These are phyloP conservation scores for Tilletia indica DNA, from an alignment of 1,284 basidiomycete genomes.

Conservation along the genomic window DNA sequence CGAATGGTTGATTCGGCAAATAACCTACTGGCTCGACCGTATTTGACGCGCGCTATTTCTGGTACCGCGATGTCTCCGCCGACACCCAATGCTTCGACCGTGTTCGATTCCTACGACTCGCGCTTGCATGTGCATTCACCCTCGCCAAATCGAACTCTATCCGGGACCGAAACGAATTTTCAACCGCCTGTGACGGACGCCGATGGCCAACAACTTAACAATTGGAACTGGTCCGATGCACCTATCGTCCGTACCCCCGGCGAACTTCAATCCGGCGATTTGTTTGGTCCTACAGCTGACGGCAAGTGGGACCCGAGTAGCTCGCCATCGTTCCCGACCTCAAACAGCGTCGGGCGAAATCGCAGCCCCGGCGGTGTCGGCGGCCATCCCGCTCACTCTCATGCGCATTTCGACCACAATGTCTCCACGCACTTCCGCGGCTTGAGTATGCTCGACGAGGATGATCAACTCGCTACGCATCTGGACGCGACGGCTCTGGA, in stretches of 20 bases:
- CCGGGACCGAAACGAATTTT: neutral
- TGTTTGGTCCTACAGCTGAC: no score
- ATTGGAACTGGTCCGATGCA: neutral
- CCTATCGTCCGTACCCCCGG: neutral
- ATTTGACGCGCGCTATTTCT: no score
- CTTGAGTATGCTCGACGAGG: slow-evolving; percentile 22
- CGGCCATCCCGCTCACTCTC: neutral
- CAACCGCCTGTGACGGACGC: neutral
- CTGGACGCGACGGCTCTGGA: slow-evolving; percentile 26
- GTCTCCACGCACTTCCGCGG: neutral
- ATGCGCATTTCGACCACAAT: neutral
- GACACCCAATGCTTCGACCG: neutral
- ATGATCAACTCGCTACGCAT: slow-evolving; percentile 28
- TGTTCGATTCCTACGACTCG: neutral
- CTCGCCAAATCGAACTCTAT: neutral
- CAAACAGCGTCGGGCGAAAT: neutral
- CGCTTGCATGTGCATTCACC: neutral
- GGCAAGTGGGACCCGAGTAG: no score
- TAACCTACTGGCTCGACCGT: no score
- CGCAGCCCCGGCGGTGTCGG: neutral
- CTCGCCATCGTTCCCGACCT: no score
- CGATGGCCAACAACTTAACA: neutral
- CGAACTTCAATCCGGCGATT: neutral
- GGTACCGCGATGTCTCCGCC: no score
- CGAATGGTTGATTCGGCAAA: no score